phyloP scores from a whole-genome alignment of 352 stramenopile genomes.

The Globisporangium mamillatum region DNA sequence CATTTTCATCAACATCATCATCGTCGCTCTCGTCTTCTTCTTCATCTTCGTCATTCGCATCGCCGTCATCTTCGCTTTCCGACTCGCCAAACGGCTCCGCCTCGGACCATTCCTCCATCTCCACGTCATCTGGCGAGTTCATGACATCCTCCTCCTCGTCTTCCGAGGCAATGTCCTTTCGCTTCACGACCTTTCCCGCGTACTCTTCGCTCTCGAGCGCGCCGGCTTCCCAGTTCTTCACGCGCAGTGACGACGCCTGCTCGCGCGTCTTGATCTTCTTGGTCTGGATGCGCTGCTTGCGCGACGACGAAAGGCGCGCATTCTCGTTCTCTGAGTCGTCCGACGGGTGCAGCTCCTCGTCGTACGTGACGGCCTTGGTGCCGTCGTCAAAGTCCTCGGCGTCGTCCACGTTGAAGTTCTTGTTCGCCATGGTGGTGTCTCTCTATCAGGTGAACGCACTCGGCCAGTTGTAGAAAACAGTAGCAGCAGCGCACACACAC shows the following conservation, averaged over 20 bases:
- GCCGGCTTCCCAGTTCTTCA: constrained; percentile 71
- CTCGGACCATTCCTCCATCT: constrained; percentile 76
- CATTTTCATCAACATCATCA: constrained; percentile 28
- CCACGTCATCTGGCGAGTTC: constrained; percentile 72
- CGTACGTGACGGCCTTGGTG: constrained; percentile 56
- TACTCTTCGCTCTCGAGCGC: constrained; percentile 56
- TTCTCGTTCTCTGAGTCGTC: constrained; percentile 25
- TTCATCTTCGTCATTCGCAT: constrained; percentile 24
- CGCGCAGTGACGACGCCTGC: constrained; percentile 60
- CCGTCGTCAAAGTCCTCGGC: constrained; percentile 83
- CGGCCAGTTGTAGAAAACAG: neutral
- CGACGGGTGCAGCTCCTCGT: constrained; percentile 15
- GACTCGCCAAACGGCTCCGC: constrained; percentile 77
- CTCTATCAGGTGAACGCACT: neutral
- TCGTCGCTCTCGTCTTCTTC: constrained; percentile 35
- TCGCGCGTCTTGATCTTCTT: constrained; percentile 32
- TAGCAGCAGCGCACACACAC: neutral
- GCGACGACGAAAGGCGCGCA: constrained; percentile 37
- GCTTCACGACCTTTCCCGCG: constrained; percentile 75
- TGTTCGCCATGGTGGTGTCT: constrained; percentile 38
- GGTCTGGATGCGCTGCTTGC: constrained; percentile 57
- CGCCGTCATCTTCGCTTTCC: constrained; percentile 36
- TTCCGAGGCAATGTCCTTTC: constrained; percentile 41
- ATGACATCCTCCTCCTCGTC: constrained; percentile 10
- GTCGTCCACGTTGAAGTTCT: constrained; percentile 76